Conservation (phyloP, 352 stramenopile genomes). For the Globisporangium polare region DNA sequence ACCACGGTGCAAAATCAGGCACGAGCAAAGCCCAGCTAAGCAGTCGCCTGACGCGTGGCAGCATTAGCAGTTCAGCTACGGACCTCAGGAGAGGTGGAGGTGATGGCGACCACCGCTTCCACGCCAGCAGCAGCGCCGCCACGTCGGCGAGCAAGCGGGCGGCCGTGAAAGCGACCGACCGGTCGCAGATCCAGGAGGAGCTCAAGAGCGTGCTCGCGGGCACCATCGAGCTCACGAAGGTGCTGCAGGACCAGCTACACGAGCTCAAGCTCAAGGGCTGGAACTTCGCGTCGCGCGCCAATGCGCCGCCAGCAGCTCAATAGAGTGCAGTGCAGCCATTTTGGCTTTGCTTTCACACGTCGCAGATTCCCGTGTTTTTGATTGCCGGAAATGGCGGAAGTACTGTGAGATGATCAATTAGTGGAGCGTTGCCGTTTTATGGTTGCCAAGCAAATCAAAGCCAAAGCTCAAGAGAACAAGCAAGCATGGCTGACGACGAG, state of each 20-base stretch:
- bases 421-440: no score
- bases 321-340: background rate
- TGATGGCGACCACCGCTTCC: slow-evolving; percentile 2
- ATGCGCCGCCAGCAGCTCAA: slow-evolving; percentile 5
- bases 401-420: no score
- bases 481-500: slow-evolving; percentile 27
- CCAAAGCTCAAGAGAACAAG: background rate
- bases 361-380: slow-evolving; percentile 1
- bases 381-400: no score
- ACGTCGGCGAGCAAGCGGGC: slow-evolving; percentile 14
- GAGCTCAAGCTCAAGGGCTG: slow-evolving; percentile 79
- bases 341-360: background rate
- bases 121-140: slow-evolving; percentile 6
- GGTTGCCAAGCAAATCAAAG: slow-evolving; percentile 5
- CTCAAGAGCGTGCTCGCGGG: slow-evolving; percentile 56
- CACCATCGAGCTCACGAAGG: slow-evolving; percentile 68
- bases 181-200: slow-evolving; percentile 64
- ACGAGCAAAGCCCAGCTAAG: background rate
- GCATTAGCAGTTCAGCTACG: background rate
- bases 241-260: slow-evolving; percentile 70
- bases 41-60: slow-evolving; percentile 2
- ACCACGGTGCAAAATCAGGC: background rate
- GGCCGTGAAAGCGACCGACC: slow-evolving; percentile 35
- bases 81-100: slow-evolving; percentile 2
- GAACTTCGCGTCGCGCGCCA: slow-evolving; percentile 45